A percentile compares a stretch with the other conserved stretches of the same genome.
Conservation (phyloP, 2,329 filamentous ascomycete species). For the Ustulina deusta region DNA sequence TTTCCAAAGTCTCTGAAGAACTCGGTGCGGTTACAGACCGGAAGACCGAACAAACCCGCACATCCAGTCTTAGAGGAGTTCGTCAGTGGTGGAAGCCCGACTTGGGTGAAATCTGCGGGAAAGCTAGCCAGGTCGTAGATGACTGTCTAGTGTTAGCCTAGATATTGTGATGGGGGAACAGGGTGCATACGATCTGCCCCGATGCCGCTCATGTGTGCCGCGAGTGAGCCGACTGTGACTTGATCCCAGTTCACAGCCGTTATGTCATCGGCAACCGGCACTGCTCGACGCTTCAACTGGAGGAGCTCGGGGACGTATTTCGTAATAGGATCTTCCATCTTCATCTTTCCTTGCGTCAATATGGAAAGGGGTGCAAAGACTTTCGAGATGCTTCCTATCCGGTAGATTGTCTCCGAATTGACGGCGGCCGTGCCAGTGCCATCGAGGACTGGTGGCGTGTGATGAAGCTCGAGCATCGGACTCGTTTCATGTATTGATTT, state of each 20-base stretch:
- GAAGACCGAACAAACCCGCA: conserved; percentile 46
- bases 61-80: conserved; percentile 44
- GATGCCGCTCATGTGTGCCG: conserved; percentile 49
- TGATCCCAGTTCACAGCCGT: conserved; percentile 47
- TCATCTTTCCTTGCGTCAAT: conserved; percentile 42
- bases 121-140: conserved; percentile 42
- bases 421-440: conserved; percentile 48
- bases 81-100: conserved; percentile 43
- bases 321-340: conserved; percentile 43
- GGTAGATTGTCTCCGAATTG: conserved; percentile 52
- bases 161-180: background rate
- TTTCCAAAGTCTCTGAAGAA: conserved; percentile 50
- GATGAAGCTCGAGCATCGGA: conserved; percentile 55
- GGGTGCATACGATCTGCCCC: conserved; percentile 42
- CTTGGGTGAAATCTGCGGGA: conserved; percentile 42
- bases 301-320: conserved; percentile 48
- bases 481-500: conserved; percentile 57
- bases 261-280: conserved; percentile 42
- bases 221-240: conserved; percentile 44
- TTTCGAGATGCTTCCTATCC: conserved; percentile 56
- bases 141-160: conserved; percentile 40
- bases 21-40: conserved; percentile 43
- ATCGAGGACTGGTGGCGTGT: conserved; percentile 53
- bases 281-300: conserved; percentile 41
- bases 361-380: conserved; percentile 46